Evolutionary conservation across 768 basidiomycete species (phyloP), one percentile per base, ranked within the genome.

Genomic region (Pulveroboletus sp.): DNA sequence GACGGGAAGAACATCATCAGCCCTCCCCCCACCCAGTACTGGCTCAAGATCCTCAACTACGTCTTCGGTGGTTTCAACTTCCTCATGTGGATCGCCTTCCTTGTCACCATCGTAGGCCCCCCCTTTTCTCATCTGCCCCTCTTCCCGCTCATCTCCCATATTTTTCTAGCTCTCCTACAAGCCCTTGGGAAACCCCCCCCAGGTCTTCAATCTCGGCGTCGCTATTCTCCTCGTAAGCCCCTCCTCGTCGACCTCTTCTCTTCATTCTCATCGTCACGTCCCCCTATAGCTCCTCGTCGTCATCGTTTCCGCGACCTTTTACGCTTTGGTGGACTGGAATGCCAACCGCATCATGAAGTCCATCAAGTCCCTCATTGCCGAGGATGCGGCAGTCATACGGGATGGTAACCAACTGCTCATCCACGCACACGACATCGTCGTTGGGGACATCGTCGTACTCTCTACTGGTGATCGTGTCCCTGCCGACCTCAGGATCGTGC

Each of bases 61-160:
- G 51, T 82, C 42, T 77, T 82, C 40, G 78, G 80, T 37, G 81
- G 81, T 1, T 82, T 82, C 61, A 80, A 80, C 45, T 73, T 73
- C 46, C 63, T 82, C 14, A 76, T 82, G 66, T 74, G 80, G 69
- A 71, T 77, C 43, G 80, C 78, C 0, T 77, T 78, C 52, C 66
- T 82, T 47, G 71, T 76, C 47, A 74, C 73, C 0, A 33, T 72
- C 30, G 74, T 75, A 59, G 11, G 73, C 64, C 24, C 37, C 40
- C 17, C 36, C 47, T 46, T 26, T 6, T 36, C 28, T 12, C 11
- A 37, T 12, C 8, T 14, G 3, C 9, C n/a, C 11, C 27, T 11
- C 9, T 46, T 46, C 50, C 17, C 31, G 24, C 56, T 6, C 43
- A 33, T 55, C 33, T 57, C 39, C 18, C 6, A 53, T 49, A 63